Evolutionary conservation across 805 yeast species (phyloP).

Genomic region (Kluyveromyces siamensis): DNA sequence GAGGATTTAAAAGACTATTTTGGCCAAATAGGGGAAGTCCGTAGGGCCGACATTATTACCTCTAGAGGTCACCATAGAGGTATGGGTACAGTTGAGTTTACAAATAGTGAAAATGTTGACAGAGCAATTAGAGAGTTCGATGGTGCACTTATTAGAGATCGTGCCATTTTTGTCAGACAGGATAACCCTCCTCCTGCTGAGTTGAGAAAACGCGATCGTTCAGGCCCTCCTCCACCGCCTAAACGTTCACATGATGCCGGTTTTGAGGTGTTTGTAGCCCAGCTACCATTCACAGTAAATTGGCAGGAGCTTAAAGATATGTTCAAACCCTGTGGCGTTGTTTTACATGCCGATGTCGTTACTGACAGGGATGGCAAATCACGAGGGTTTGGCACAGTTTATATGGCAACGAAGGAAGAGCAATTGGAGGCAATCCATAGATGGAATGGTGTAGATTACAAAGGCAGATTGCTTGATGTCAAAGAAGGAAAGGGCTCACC

Average conservation of each 20-base stretch:
- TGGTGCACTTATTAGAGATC: constrained; percentile 55
- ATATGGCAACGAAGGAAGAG: constrained; percentile 54
- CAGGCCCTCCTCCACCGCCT: constrained; percentile 4
- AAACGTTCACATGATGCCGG: constrained; percentile 4
- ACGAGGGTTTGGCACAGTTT: constrained; percentile 79
- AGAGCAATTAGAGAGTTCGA: constrained; percentile 64
- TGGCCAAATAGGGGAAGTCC: constrained; percentile 51
- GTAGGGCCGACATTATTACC: constrained; percentile 76
- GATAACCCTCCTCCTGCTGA: constrained; percentile 72
- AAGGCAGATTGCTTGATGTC: constrained; percentile 73
- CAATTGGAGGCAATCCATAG: constrained; percentile 63
- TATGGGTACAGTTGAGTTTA: constrained; percentile 85
- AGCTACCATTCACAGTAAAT: constrained; percentile 69
- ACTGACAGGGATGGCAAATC: constrained; percentile 63
- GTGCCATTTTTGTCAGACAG: constrained; percentile 82
- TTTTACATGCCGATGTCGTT: constrained; percentile 75
- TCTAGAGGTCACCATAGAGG: constrained; percentile 77
- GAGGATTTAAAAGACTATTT: constrained; percentile 52
- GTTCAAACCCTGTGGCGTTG: constrained; percentile 67
- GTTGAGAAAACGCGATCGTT: constrained; percentile 16
- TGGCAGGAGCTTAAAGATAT: constrained; percentile 85
- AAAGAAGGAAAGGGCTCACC: constrained; percentile 49
- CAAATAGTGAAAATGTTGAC: constrained; percentile 52
- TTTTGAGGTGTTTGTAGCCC: constrained; percentile 64
- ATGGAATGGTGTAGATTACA: constrained; percentile 60